Conservation (phyloP, 805 yeast species). For the Candida loeiensis region DNA sequence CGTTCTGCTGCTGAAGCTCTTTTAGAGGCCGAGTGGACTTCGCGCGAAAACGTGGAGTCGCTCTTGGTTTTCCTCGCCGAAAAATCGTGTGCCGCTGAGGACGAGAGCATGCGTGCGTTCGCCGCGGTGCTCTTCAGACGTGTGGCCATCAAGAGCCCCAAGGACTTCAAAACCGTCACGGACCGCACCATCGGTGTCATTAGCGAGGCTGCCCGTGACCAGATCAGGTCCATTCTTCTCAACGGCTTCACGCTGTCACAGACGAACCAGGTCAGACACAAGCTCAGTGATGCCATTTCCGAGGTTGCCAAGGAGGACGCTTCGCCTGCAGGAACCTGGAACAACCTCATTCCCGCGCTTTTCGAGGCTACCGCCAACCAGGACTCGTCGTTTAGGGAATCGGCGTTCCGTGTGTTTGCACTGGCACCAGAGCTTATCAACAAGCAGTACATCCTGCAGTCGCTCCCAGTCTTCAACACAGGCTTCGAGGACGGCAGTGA, state of each 20-base stretch:
- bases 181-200: conserved; percentile 77
- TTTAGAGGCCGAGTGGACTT: conserved; percentile 75
- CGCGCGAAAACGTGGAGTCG: conserved; percentile 60
- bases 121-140: conserved; percentile 89
- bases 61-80: conserved; percentile 77
- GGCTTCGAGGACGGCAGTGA: conserved; percentile 82
- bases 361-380: conserved; percentile 56
- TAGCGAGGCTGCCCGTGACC: conserved; percentile 51
- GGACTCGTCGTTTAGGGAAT: conserved; percentile 75
- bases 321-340: conserved; percentile 59
- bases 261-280: conserved; percentile 79
- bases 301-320: conserved; percentile 78
- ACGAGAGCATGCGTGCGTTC: conserved; percentile 60
- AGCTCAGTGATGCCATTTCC: conserved; percentile 89
- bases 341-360: conserved; percentile 70
- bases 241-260: conserved; percentile 70
- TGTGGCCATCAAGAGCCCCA: conserved; percentile 76
- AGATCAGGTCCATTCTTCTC: conserved; percentile 63
- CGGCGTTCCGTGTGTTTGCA: conserved; percentile 85
- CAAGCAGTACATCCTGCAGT: conserved; percentile 48
- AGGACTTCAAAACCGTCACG: conserved; percentile 56
- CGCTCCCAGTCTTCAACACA: conserved; percentile 66
- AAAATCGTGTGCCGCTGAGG: conserved; percentile 64
- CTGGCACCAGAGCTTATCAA: conserved; percentile 78
- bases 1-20: conserved; percentile 77